These are phyloP conservation scores for Neolentinus lepideus DNA, from an alignment of 1,284 basidiomycete genomes.

Conservation along the genomic window DNA sequence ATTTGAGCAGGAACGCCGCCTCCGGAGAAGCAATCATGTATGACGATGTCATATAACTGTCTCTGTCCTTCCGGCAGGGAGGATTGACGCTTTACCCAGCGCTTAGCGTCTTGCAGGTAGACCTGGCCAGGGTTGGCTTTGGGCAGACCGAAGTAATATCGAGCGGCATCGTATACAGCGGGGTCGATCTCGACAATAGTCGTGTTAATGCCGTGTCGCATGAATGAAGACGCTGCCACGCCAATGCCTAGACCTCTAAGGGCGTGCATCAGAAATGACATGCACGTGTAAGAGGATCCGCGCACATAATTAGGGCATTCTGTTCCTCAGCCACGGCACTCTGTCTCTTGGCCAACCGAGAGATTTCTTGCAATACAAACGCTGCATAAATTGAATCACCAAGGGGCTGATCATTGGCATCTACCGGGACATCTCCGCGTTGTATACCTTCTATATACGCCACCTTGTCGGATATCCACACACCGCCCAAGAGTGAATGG, in stretches of 20 bases:
- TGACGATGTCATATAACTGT: slow-evolving; percentile 63
- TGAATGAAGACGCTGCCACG: slow-evolving; percentile 68
- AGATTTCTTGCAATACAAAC: slow-evolving; percentile 83
- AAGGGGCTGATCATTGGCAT: slow-evolving; percentile 45
- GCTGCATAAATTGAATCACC: slow-evolving; percentile 80
- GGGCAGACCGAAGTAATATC: slow-evolving; percentile 70
- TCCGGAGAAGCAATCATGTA: slow-evolving; percentile 92
- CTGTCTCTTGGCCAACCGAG: slow-evolving; percentile 45
- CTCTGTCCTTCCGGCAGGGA: slow-evolving; percentile 20
- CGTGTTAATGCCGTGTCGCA: slow-evolving; percentile 57
- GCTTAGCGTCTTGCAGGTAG: slow-evolving; percentile 70
- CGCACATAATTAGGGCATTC: slow-evolving; percentile 69
- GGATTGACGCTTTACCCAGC: slow-evolving; percentile 44
- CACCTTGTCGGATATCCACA: slow-evolving; percentile 64
- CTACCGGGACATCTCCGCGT: slow-evolving; percentile 35
- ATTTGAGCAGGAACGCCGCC: slow-evolving; percentile 79
- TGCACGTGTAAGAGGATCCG: slow-evolving; percentile 8
- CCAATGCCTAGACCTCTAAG: slow-evolving; percentile 83
- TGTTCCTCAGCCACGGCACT: slow-evolving; percentile 35
- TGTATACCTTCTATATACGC: slow-evolving; percentile 15
- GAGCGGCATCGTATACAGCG: slow-evolving; percentile 79
- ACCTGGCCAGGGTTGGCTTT: slow-evolving; percentile 48
- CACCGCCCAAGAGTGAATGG: slow-evolving; percentile 83
- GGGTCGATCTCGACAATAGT: slow-evolving; percentile 85
- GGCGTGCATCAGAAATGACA: slow-evolving; percentile 4